Evolutionary conservation across 2,329 filamentous ascomycete genomes (phyloP), one percentile per base, ranked within the genome.

Genomic region (Chrysoporthe cubensis): DNA sequence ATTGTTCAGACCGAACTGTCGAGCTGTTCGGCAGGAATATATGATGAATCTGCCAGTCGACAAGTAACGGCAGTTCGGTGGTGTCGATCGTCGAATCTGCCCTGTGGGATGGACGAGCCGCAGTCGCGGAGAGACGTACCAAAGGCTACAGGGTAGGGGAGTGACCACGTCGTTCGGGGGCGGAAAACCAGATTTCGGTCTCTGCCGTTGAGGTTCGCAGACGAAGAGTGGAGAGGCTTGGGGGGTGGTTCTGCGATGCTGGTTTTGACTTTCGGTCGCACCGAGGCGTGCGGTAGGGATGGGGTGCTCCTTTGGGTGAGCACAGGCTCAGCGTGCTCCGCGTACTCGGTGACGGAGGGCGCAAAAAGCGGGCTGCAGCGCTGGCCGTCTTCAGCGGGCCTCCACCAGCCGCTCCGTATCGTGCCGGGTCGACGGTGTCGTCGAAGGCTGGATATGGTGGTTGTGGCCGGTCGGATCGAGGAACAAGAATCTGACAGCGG

Each of bases 401-500:
- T 66, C 50, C 59, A 56, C 43, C 40, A 34, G 52, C 58, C 50
- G 56, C 43, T 42, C 58, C 59, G 66, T 26, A 52, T 56, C 26
- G 58, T 58, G 63, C 56, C 62, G 59, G 46, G 58, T 61, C 40
- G 65, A 46, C 54, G 48, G 26, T 48, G 48, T 63, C 40, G 13
- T 40, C 62, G 62, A 62, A 57, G 42, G 56, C 32, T 21, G 50
- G 50, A 21, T 58, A n/a, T 37, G 56, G 21, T 48, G 56, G 48
- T 42, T 46, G 46, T 56, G 56, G 57, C 57, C 32, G 44, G 44
- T 61, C 37, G 37, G 67, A 59, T 76, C 74, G 73, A 73, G 68
- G 73, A 70, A 69, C 61, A 77, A 73, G 72, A 73, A 61, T 69
- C 71, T 76, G 65, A 66, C 18, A 75, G 70, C 66, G 74, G 34